A percentile compares a stretch with the other conserved stretches of the same genome.
Evolutionary conservation across 257 asterid species (phyloP).

Genomic region (Verbena officinalis): DNA sequence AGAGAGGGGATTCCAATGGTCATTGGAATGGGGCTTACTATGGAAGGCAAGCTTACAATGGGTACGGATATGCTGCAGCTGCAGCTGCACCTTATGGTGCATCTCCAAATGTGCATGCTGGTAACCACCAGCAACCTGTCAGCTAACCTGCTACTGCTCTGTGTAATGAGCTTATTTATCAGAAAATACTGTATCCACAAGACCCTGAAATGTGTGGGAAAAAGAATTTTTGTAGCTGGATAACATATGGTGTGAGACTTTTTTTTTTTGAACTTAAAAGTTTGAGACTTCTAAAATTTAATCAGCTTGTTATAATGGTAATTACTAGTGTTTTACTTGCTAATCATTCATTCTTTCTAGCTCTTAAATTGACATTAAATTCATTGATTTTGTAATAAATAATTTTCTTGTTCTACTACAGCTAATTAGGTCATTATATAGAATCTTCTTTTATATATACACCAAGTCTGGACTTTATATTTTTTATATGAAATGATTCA

Average conservation of each 20-base stretch:
- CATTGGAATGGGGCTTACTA: conserved; percentile 67
- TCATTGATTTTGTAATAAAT: not conserved
- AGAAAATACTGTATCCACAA: conserved; percentile 28
- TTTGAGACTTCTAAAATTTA: conserved; percentile 31
- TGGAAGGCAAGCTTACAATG: conserved; percentile 72
- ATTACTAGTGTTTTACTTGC: conserved; percentile 25
- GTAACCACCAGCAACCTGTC: conserved; percentile 63
- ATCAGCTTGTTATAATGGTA: conserved; percentile 29
- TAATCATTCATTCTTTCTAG: conserved; percentile 29
- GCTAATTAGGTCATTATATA: not conserved
- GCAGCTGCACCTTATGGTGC: conserved; percentile 55
- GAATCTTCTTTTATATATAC: too few relatives aligned
- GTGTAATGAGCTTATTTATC: conserved; percentile 34
- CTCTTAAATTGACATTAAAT: not conserved
- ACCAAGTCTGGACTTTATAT: too few relatives aligned
- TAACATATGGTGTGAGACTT: conserved; percentile 35
- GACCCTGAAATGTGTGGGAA: conserved; percentile 40
- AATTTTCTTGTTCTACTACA: conserved; percentile 8
- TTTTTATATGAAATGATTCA: too few relatives aligned
- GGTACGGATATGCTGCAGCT: conserved; percentile 64
- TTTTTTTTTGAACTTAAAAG: not conserved
- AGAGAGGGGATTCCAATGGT: conserved; percentile 51
- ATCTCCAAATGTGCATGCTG: conserved; percentile 67
- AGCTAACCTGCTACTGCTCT: conserved; percentile 45
- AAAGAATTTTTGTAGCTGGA: conserved; percentile 64